Evolutionary conservation across 345 rosid species (phyloP).

Genomic region (Nasturtium officinale): DNA sequence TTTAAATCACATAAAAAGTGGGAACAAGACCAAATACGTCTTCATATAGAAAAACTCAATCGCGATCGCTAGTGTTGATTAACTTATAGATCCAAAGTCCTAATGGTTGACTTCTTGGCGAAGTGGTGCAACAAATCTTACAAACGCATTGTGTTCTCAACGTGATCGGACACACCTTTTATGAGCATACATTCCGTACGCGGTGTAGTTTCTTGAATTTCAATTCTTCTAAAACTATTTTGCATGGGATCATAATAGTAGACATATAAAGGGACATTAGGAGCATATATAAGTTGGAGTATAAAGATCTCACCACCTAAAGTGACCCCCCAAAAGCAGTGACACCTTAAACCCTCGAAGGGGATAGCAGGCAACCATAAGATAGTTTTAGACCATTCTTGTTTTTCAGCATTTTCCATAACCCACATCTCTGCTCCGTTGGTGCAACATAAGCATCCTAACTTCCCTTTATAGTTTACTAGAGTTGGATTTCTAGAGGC

Average conservation of each 20-base stretch:
- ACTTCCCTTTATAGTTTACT: constrained; percentile 7
- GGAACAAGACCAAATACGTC: no score
- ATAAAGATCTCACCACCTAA: constrained; percentile 2
- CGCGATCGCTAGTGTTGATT: no score
- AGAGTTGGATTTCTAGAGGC: background rate
- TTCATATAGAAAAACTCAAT: no score
- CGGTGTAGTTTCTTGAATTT: background rate
- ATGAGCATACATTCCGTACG: background rate
- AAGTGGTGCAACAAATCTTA: background rate
- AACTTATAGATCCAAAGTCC: no score
- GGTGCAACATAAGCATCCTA: background rate
- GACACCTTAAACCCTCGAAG: background rate
- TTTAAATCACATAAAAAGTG: no score
- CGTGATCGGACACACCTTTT: background rate
- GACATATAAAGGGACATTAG: background rate
- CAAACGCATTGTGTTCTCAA: constrained; percentile 6
- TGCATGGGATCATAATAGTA: background rate
- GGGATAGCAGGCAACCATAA: background rate
- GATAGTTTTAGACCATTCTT: constrained; percentile 19
- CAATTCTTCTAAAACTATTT: constrained; percentile 4
- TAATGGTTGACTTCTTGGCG: no score
- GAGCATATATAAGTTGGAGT: background rate
- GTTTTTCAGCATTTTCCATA: constrained; percentile 11
- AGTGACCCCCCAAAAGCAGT: background rate
- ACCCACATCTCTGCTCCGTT: background rate